Evolutionary conservation across 2,329 filamentous ascomycete species (phyloP).

Genomic region (Talaromyces sp.): DNA sequence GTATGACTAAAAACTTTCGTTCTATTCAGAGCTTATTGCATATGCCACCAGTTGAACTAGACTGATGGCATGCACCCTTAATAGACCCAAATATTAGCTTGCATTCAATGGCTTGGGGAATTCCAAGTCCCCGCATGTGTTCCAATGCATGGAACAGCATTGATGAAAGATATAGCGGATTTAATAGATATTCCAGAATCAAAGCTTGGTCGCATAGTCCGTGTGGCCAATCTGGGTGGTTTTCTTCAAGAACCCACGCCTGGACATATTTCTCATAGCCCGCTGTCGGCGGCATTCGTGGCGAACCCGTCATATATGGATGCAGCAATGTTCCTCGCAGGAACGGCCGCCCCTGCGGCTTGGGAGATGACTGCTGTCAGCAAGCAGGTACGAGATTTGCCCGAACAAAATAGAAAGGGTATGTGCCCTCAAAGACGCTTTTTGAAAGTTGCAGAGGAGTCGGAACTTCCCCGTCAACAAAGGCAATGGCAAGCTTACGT

Average conservation of each 20-base stretch:
- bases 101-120: constrained; percentile 49
- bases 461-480: too few species aligned
- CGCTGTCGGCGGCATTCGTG: constrained; percentile 44
- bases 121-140: constrained; percentile 51
- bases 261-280: constrained; percentile 41
- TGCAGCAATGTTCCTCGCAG: constrained; percentile 44
- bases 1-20: too few species aligned
- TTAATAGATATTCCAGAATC: constrained; percentile 43
- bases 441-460: too few species aligned
- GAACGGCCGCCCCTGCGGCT: constrained; percentile 38
- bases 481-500: neutral
- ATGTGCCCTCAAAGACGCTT: too few species aligned
- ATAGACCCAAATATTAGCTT: constrained; percentile 41
- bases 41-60: neutral
- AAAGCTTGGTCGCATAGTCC: constrained; percentile 42
- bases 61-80: neutral
- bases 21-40: neutral
- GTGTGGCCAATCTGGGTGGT: constrained; percentile 36
- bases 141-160: constrained; percentile 41
- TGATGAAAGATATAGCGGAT: constrained; percentile 46
- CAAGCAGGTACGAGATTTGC: too few species aligned
- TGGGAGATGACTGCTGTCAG: constrained; percentile 32
- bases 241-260: constrained; percentile 41
- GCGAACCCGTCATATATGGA: constrained; percentile 38
- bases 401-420: too few species aligned